Evolutionary conservation across 164 flowering plant species (phyloP).

Genomic region (Stephania yunnanensis): DNA sequence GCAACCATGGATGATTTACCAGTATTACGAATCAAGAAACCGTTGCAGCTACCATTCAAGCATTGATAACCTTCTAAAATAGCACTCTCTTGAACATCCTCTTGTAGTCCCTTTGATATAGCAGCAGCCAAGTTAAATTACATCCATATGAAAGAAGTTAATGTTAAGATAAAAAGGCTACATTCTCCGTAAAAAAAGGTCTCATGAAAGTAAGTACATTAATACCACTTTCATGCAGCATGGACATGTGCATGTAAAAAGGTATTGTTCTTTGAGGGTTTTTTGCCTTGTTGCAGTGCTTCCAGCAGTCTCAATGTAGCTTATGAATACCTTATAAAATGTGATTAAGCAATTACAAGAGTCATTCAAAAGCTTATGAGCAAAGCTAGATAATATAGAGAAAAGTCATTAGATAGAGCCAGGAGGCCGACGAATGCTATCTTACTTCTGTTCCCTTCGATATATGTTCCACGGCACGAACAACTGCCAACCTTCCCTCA

Average conservation of each 20-base stretch:
- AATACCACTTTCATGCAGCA: constrained; percentile 74
- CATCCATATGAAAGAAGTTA: constrained; percentile 3
- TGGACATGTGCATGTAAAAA: constrained; percentile 67
- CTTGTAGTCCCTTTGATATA: constrained; percentile 53
- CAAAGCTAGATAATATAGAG: neutral
- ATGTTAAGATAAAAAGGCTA: neutral
- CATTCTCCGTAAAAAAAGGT: neutral
- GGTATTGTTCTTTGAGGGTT: constrained; percentile 78
- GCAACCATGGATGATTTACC: constrained; percentile 39
- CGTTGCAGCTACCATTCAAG: constrained; percentile 48
- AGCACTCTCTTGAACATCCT: constrained; percentile 82
- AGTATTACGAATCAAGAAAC: constrained; percentile 69
- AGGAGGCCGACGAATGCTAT: neutral
- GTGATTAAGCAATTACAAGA: constrained; percentile 10
- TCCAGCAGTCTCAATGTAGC: constrained; percentile 95
- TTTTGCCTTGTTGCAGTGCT: constrained; percentile 79
- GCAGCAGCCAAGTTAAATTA: constrained; percentile 11
- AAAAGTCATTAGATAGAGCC: neutral
- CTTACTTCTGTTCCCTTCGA: constrained; percentile 77
- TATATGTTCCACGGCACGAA: constrained; percentile 79
- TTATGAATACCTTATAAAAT: constrained; percentile 58
- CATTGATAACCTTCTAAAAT: constrained; percentile 87
- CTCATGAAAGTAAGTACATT: neutral
- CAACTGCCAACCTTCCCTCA: constrained; percentile 74
- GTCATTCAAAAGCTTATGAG: neutral